Evolutionary conservation across 148 eudicot genomes (phyloP), one percentile per base, ranked within the genome.

Genomic region (Camellia japonica): DNA sequence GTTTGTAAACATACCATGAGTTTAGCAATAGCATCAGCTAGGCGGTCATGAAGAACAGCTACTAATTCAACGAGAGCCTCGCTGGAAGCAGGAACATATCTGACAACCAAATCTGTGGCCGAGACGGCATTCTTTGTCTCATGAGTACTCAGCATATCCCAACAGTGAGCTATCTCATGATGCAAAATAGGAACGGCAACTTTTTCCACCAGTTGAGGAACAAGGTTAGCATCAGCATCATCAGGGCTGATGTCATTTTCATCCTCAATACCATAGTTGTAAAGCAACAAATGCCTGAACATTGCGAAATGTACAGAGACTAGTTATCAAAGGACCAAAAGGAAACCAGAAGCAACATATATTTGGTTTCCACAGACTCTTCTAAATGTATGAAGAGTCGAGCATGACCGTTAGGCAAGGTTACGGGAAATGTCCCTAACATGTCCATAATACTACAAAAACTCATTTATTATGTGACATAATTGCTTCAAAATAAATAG

Each of bases 161-260:
- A 96, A 80, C 98, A 92, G 66, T 83, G 87, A 78, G 91, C 86
- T 75, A 92, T 84, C 84, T 87, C 94, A 73, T 92, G 92, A 84
- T 86, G 94, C 81, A 96, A 82, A 76, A 96, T 90, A 38, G 98
- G 99, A 83, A 96, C 80, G 41, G 99, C 99, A 82, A 94, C 87
- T 85, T 94, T 94, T 82, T 91, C 97, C 79, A 96, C 99, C 82
- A 96, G 80, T 70, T 90, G 90, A 79, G 99, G 98, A 78, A 96
- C 86, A 82, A 96, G 93, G 88, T 92, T 83, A 70, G 89, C 93
- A 91, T 96, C 99, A 51, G 88, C 87, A 86, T 95, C 98, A 87
- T 89, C 97, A 61, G 89, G 83, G 76, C 77, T 82, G 77, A 87
- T 85, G 69, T 86, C 84, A 82, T 83, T 87, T 71, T 87, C 94